phyloP scores from a whole-genome alignment of 169 alveolate genomes.

The Cyclospora cayetanensis region DNA sequence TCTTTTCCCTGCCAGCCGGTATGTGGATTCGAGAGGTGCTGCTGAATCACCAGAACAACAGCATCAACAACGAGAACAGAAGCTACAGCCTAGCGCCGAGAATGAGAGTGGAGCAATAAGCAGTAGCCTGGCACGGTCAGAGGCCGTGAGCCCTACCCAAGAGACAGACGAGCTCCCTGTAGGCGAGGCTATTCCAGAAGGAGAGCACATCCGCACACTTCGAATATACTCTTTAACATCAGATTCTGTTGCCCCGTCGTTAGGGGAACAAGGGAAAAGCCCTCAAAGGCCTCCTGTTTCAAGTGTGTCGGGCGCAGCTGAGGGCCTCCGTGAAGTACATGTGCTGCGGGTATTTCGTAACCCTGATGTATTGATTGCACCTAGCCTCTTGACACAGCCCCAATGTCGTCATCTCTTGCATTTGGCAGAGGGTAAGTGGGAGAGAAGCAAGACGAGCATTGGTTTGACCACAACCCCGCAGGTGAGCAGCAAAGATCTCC shows the following conservation, averaged over 20 bases:
- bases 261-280: neutral
- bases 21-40: no score
- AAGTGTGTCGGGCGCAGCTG: no score
- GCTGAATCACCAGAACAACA: no score
- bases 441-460: slow-evolving; percentile 60
- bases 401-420: slow-evolving; percentile 36
- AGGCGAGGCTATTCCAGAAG: slow-evolving; percentile 2
- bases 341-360: slow-evolving; percentile 48
- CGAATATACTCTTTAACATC: neutral
- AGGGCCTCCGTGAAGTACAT: slow-evolving; percentile 40
- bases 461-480: slow-evolving; percentile 40
- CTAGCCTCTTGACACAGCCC: slow-evolving; percentile 23
- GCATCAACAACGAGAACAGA: no score
- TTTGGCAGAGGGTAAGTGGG: slow-evolving; percentile 57
- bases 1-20: no score
- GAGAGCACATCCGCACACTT: slow-evolving; percentile 20
- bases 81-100: no score
- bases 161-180: neutral
- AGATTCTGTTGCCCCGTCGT: neutral
- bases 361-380: slow-evolving; percentile 62
- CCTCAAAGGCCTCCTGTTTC: neutral
- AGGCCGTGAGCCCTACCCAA: no score
- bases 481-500: neutral
- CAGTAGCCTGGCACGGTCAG: no score
- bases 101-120: no score